phyloP scores from a whole-genome alignment of 768 basidiomycete species.

The Trametes punicea region DNA sequence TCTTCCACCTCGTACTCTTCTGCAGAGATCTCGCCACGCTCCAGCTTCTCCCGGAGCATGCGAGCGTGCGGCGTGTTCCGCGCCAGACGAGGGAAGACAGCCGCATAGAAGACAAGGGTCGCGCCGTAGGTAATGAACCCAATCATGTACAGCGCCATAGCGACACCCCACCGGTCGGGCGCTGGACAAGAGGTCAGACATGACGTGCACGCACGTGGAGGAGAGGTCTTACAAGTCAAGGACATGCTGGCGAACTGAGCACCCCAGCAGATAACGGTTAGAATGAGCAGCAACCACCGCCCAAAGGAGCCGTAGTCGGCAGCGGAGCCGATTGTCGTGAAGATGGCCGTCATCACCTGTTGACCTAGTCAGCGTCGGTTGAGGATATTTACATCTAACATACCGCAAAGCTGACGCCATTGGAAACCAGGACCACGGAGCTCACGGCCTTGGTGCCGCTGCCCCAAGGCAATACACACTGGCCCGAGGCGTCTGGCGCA shows the following conservation, averaged over 20 bases:
- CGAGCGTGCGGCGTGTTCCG: conserved; percentile 69
- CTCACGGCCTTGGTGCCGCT: conserved; percentile 70
- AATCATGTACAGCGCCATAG: conserved; percentile 77
- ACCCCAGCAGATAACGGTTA: conserved; percentile 77
- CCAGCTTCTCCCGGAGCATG: conserved; percentile 50
- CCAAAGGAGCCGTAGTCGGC: conserved; percentile 77
- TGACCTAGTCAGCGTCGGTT: not conserved
- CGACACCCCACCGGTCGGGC: conserved; percentile 71
- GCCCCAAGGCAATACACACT: conserved; percentile 78
- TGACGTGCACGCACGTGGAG: not conserved
- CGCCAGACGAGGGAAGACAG: conserved; percentile 76
- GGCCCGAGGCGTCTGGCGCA: conserved; percentile 54
- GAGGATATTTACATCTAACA: conserved; percentile 14
- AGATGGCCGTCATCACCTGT: conserved; percentile 74
- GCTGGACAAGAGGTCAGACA: not conserved
- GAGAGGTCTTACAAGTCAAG: conserved; percentile 52
- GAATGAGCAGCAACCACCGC: conserved; percentile 68
- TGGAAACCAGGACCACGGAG: conserved; percentile 73
- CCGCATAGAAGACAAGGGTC: conserved; percentile 78
- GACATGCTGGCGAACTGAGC: conserved; percentile 77
- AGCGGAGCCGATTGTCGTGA: conserved; percentile 70
- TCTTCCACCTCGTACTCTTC: conserved; percentile 74
- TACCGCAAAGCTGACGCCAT: conserved; percentile 73
- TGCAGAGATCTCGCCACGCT: conserved; percentile 52
- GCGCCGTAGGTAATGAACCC: conserved; percentile 79